Evolutionary conservation across 768 basidiomycete genomes (phyloP), one percentile per base, ranked within the genome.

Genomic region (Trametes villosa): DNA sequence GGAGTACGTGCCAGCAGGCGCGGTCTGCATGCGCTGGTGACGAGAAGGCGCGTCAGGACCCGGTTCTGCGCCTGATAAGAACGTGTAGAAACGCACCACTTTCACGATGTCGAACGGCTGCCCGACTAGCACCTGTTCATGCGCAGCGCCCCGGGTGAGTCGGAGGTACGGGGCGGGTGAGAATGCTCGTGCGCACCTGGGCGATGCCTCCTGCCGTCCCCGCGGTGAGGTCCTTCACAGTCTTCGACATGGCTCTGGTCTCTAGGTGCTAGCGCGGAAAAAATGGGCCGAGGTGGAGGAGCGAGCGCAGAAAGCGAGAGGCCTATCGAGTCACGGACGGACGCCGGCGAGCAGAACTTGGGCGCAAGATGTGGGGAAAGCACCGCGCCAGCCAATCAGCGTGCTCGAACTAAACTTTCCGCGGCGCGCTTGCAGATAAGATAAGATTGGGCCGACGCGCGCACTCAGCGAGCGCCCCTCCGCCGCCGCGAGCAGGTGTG

Each of bases 101-200:
- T 97, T 97, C 77, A 95, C 92, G 65, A 96, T 95, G 75, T 98
- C 95, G 75, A 98, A 98, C 13, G 95, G 95, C 74, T 96, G 92
- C 48, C 93, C 94, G 47, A 94, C 92, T 46, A 94, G 80, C 60
- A 94, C 91, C 90, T 92, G 61, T 20, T 12, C 49, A 20, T 38
- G 29, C 56, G 48, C 40, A 51, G 40, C 24, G 48, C 33, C 40
- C n/a, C 12, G 18, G 41, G 53, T 61, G 24, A 61, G 48, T 50
- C 36, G 24, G 45, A 45, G 63, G 64, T 65, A 50, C 57, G 26
- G 8, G 33, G 12, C 29, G 58, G 26, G 38, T 34, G 55, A 26
- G 7, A 40, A 13, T 45, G 54, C 50, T 27, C 22, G 29, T 17
- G 63, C 68, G 55, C 66, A 86, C 92, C 85, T 96, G 95, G 59